These are phyloP conservation scores for Phytophthora quininea DNA, from an alignment of 352 stramenopile genomes.

Conservation along the genomic window DNA sequence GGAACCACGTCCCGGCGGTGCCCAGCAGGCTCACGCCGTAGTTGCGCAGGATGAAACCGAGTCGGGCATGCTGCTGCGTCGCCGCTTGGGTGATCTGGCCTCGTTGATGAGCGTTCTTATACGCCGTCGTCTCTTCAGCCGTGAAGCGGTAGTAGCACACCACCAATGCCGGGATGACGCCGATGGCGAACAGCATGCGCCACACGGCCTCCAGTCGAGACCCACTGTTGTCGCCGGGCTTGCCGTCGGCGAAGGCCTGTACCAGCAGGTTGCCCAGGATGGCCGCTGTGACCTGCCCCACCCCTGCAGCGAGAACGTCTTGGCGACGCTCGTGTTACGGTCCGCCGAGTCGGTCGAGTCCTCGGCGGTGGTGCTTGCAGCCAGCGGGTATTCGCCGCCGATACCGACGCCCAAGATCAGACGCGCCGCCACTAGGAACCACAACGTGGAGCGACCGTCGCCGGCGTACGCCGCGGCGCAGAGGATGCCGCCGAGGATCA, in stretches of 20 bases:
- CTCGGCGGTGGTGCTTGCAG: constrained; percentile 55
- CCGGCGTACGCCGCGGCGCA: constrained; percentile 20
- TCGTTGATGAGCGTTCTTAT: constrained; percentile 27
- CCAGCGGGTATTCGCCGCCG: constrained; percentile 46
- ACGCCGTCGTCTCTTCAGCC: constrained; percentile 59
- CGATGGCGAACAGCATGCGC: constrained; percentile 66
- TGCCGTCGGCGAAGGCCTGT: constrained; percentile 45
- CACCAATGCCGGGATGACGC: constrained; percentile 50
- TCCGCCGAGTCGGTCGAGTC: constrained; percentile 51
- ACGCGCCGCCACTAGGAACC: constrained; percentile 24
- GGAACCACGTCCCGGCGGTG: constrained; percentile 72
- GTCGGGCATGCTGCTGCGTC: constrained; percentile 9
- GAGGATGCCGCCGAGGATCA: constrained; percentile 26
- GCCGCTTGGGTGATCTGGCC: constrained; percentile 9
- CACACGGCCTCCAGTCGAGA: constrained; percentile 65
- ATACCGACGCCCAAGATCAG: constrained; percentile 28
- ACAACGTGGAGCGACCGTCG: constrained; percentile 11
- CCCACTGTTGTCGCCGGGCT: constrained; percentile 40
- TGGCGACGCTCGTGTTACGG: constrained; percentile 56
- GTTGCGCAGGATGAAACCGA: constrained; percentile 46
- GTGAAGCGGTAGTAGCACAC: constrained; percentile 62
- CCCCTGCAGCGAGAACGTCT: constrained; percentile 71
- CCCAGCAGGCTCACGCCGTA: constrained; percentile 52
- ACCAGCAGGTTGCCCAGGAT: constrained; percentile 72
- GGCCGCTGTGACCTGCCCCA: constrained; percentile 56